phyloP scores from a whole-genome alignment of 73 alveolate genomes.

The Stentor coeruleus region DNA sequence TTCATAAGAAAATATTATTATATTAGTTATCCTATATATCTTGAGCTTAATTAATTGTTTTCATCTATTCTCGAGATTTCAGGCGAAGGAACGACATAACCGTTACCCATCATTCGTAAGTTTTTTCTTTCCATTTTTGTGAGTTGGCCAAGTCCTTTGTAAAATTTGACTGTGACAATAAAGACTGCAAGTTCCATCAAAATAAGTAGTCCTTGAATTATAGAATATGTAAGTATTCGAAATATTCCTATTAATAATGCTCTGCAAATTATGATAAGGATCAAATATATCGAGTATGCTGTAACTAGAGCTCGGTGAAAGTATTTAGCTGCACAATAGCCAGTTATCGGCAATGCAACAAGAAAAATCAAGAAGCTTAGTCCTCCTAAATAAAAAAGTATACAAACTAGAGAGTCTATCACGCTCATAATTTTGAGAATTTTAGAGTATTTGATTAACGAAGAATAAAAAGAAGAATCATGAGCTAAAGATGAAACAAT shows the following conservation, averaged over 20 bases:
- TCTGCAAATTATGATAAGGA: slow-evolving; percentile 1
- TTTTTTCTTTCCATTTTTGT: background rate
- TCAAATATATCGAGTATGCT: slow-evolving; percentile 4
- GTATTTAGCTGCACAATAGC: background rate
- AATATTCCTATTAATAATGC: background rate
- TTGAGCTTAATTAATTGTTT: background rate
- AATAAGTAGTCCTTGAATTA: background rate
- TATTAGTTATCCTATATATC: too few relatives aligned
- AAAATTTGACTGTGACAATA: background rate
- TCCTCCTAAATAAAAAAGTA: background rate
- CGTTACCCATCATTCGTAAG: background rate
- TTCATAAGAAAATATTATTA: too few relatives aligned
- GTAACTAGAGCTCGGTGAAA: background rate
- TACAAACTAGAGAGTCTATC: slow-evolving; percentile 8
- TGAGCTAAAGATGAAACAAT: background rate
- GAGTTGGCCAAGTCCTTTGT: background rate
- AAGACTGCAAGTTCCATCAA: background rate
- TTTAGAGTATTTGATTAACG: background rate
- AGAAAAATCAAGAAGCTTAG: background rate
- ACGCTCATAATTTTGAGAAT: background rate
- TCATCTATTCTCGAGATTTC: background rate
- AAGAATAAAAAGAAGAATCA: background rate
- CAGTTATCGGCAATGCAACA: background rate
- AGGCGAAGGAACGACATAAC: background rate
- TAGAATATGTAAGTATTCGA: background rate